Conservation (phyloP, 352 stramenopile species). For the Thalassiosira livingstoniorum region DNA sequence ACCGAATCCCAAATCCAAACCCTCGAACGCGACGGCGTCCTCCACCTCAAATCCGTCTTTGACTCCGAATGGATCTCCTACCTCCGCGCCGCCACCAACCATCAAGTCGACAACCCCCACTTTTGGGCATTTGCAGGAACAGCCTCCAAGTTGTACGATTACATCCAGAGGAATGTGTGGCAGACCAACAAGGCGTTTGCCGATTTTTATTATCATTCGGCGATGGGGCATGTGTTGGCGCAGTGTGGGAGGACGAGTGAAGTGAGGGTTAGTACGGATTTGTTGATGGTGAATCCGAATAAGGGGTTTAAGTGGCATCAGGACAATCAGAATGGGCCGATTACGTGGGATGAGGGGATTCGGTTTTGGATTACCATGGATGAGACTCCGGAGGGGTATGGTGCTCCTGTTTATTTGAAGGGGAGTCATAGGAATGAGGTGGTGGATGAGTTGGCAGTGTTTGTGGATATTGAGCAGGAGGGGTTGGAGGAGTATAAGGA, state of each 20-base stretch:
- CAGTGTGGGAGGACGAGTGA: conserved; percentile 81
- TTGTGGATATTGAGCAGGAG: conserved; percentile 84
- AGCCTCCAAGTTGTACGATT: conserved; percentile 86
- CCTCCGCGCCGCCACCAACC: conserved; percentile 73
- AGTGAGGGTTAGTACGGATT: conserved; percentile 84
- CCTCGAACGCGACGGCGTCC: conserved; percentile 83
- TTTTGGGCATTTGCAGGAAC: conserved; percentile 87
- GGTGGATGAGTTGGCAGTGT: conserved; percentile 81
- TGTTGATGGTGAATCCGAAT: conserved; percentile 89
- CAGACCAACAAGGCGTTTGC: conserved; percentile 86
- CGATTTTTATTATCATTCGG: conserved; percentile 86
- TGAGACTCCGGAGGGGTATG: conserved; percentile 85
- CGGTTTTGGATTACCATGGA: conserved; percentile 88
- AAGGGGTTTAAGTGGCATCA: conserved; percentile 89
- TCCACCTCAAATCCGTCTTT: conserved; percentile 83
- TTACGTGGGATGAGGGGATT: conserved; percentile 81
- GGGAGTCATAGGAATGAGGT: conserved; percentile 79
- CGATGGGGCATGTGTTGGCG: conserved; percentile 80
- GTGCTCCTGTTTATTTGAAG: conserved; percentile 85
- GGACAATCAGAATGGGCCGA: conserved; percentile 88
- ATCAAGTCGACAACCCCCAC: conserved; percentile 83
- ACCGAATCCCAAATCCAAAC: conserved; percentile 80
- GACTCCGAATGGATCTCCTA: conserved; percentile 85
- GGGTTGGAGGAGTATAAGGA: conserved; percentile 83
- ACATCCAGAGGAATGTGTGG: conserved; percentile 88